phyloP scores from a whole-genome alignment of 805 yeast species.

The Wickerhamiella allomyrinae region DNA sequence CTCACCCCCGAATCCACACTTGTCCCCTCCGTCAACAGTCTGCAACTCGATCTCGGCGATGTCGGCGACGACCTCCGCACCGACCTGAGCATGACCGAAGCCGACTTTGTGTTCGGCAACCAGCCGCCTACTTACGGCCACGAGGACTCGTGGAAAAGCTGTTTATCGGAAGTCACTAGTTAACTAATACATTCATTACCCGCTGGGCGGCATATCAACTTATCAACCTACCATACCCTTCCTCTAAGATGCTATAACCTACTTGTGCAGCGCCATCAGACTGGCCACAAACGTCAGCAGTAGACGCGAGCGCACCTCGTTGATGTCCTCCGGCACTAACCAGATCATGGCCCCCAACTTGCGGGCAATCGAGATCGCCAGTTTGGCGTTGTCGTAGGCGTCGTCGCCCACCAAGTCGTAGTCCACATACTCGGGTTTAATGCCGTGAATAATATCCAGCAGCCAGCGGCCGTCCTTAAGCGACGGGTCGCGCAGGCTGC shows the following conservation, averaged over 20 bases:
- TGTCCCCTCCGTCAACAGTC: too few relatives aligned
- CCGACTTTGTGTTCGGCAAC: too few relatives aligned
- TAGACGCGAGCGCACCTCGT: constrained; percentile 87
- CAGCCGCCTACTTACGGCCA: too few relatives aligned
- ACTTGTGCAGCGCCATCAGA: constrained; percentile 52
- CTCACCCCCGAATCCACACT: too few relatives aligned
- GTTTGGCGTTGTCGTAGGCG: constrained; percentile 81
- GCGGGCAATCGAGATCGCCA: constrained; percentile 96
- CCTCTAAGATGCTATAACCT: not conserved
- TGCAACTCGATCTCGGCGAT: too few relatives aligned
- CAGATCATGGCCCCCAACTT: constrained; percentile 94
- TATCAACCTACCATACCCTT: too few relatives aligned
- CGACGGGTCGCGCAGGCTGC: constrained; percentile 76
- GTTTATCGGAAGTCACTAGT: too few relatives aligned
- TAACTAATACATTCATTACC: too few relatives aligned
- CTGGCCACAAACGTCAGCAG: constrained; percentile 91
- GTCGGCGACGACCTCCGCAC: too few relatives aligned
- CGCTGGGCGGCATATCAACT: too few relatives aligned
- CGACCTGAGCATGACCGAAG: too few relatives aligned
- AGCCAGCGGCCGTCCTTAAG: constrained; percentile 68
- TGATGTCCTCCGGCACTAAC: constrained; percentile 99
- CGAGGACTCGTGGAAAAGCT: too few relatives aligned
- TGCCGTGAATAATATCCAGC: constrained; percentile 78
- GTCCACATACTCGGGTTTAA: constrained; percentile 96
- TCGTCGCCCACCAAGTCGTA: constrained; percentile 86